Evolutionary conservation across 2,329 filamentous ascomycete genomes (phyloP), one percentile per base, ranked within the genome.

Genomic region (Fusarium vanettenii): DNA sequence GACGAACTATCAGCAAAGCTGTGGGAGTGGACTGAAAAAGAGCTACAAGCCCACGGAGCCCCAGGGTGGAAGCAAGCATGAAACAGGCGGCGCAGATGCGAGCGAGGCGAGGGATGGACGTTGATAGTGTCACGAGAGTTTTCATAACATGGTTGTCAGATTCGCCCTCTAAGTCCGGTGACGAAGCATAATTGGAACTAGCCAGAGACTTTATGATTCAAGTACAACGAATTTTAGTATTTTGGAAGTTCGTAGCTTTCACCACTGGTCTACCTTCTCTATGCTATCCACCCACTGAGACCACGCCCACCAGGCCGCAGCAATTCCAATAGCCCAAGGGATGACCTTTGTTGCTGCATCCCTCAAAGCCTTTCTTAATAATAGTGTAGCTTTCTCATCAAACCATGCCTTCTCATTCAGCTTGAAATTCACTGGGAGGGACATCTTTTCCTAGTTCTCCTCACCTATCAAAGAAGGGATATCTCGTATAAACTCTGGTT

Each of bases 11-110:
- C 39, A 5, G 16, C 29, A 5, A 64, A 60, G 20, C 22, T 68
- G 16, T 68, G 52, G 60, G 60, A 68, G 31, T 68, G 52, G 60
- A 64, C 60, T 13, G 39, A 41, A 10, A 39, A 50, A 11, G 60
- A 64, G 33, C n/a, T 56, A 20, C n/a, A 16, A 18, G 25, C 41
- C 5, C 61, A 65, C 29, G 61, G 45, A 6, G 33, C 56, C 6
- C 45, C 43, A 6, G 43, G 27, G n/a, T 60, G 66, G 66, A 52
- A 52, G 16, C 13, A 52, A 27, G 48, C 16, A 10, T 52, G 48
- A 52, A 39, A 39, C 37, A 39, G 37, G 37, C 37, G 37, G 37
- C 13, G 16, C 16, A 39, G 37, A 39, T 39, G 16, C 37, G 37
- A 39, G 37, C 16, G 37, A n/a, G 37, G 37, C 37, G 37, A 39